A percentile compares a stretch with the other conserved stretches of the same genome.
These are phyloP conservation scores for Lactarius psammicola DNA, from an alignment of 768 basidiomycete species.

Conservation along the genomic window DNA sequence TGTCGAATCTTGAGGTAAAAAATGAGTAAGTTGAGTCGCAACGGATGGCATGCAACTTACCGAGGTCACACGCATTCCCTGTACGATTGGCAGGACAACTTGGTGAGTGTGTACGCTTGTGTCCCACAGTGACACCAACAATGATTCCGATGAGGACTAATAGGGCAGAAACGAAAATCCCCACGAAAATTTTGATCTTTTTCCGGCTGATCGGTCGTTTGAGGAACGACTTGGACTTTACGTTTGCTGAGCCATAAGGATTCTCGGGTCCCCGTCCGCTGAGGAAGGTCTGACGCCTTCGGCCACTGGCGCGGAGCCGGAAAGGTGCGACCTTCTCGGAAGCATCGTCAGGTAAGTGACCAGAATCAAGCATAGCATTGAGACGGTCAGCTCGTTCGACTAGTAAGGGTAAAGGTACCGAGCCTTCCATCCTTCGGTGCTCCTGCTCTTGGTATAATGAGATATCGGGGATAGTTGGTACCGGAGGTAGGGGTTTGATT, in stretches of 20 bases:
- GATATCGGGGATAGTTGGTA: conserved; percentile 52
- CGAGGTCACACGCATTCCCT: conserved; percentile 54
- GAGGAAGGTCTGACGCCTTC: conserved; percentile 1
- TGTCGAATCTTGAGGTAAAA: conserved; percentile 50
- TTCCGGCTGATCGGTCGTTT: conserved; percentile 19
- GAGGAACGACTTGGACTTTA: conserved; percentile 15
- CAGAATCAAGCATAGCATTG: conserved; percentile 50
- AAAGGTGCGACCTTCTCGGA: conserved; percentile 5
- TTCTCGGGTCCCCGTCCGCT: background rate
- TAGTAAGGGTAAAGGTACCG: conserved; percentile 51
- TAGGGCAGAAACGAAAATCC: conserved; percentile 31
- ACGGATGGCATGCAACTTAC: conserved; percentile 40
- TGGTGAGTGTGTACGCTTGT: conserved; percentile 30
- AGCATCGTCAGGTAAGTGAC: conserved; percentile 48
- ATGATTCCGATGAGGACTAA: conserved; percentile 42
- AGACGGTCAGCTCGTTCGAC: conserved; percentile 50
- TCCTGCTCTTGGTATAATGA: conserved; percentile 44
- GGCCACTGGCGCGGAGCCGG: conserved; percentile 13
- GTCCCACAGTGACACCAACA: conserved; percentile 44
- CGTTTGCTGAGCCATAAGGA: conserved; percentile 8
- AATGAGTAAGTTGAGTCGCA: conserved; percentile 9
- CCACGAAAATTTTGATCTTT: conserved; percentile 25
- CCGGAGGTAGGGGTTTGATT: conserved; percentile 56
- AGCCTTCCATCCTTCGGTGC: conserved; percentile 46
- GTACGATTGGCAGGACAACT: conserved; percentile 45